Evolutionary conservation across 805 yeast species (phyloP), one percentile per base, ranked within the genome.

Genomic region (Kuraishia capsulata): DNA sequence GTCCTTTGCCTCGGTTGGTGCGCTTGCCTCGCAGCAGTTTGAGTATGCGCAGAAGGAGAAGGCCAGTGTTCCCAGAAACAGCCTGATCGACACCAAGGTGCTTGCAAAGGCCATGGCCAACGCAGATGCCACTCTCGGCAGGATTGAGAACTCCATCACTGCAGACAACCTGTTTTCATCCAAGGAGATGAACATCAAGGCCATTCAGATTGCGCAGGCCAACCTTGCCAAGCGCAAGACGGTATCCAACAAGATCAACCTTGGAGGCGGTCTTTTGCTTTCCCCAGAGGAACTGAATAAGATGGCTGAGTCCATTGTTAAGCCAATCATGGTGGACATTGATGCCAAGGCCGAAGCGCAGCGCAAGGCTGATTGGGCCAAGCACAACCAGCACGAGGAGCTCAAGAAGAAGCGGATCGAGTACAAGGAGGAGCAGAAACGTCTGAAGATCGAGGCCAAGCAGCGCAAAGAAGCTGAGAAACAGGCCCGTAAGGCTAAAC

Each of bases 181-280:
- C 40, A 48, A 48, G 41, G 63, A 57, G 39, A 41, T 51, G 50
- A 86, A 86, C 62, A 76, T 76, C 45, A 72, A 73, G 45, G 97
- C 96, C 2, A 69, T 81, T 39, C 78, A 79, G 23, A 62, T 83
- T 44, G 96, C 96, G 2, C 83, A 82, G 54, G 71, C 73, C 44
- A 76, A 77, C 50, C 65, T 72, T 35, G 74, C 72, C 36, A 77
- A 74, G 53, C 71, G 90, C 51, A 52, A 71, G 37, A 52, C 53
- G 34, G 48, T 52, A 36, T 65, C 68, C 44, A 76, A 78, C 45
- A 73, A 79, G 56, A 65, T 87, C 49, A 70, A 86, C 52, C 62
- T 90, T 44, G 98, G 98, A 43, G 96, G 95, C 44, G 97, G 97
- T 2, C 68, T 85, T 41, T 74, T 71, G 51, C 76, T 90, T 71